phyloP scores from a whole-genome alignment of 2,329 filamentous ascomycete species.

The Pseudogymnoascus sp. region DNA sequence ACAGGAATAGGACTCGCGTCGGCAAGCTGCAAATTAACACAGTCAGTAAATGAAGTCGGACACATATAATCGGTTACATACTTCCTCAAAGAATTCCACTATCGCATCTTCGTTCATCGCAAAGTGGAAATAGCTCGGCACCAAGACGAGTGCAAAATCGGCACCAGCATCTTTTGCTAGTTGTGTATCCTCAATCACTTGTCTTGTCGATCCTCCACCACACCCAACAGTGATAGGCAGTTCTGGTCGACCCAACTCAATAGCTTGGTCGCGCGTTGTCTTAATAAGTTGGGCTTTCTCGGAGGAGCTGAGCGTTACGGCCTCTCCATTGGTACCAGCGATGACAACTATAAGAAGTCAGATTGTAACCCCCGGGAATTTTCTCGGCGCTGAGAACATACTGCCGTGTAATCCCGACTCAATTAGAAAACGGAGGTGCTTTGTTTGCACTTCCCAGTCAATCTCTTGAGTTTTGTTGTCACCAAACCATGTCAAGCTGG shows the following conservation, averaged over 20 bases:
- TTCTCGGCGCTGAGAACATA: slow-evolving; percentile 9
- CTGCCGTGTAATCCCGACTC: slow-evolving; percentile 18
- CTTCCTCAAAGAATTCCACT: slow-evolving; percentile 44
- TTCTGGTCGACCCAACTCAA: slow-evolving; percentile 18
- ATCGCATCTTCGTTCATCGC: slow-evolving; percentile 40
- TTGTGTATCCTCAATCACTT: slow-evolving; percentile 33
- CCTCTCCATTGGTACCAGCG: slow-evolving; percentile 39
- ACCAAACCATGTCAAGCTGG: slow-evolving; percentile 17
- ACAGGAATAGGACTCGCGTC: slow-evolving; percentile 34
- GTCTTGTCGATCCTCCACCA: slow-evolving; percentile 32
- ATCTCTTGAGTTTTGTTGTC: slow-evolving; percentile 15
- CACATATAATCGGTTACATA: not conserved
- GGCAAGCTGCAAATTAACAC: slow-evolving; percentile 26
- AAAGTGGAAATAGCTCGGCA: slow-evolving; percentile 35
- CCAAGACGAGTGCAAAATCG: slow-evolving; percentile 32
- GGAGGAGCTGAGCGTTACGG: slow-evolving; percentile 31
- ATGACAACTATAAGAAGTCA: slow-evolving; percentile 27
- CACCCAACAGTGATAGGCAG: slow-evolving; percentile 36
- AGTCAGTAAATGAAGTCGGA: slow-evolving; percentile 6
- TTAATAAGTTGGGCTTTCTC: slow-evolving; percentile 35
- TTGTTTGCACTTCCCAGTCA: slow-evolving; percentile 17
- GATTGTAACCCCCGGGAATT: not conserved
- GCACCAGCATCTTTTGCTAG: slow-evolving; percentile 33
- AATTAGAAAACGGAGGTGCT: slow-evolving; percentile 17
- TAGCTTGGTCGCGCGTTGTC: slow-evolving; percentile 32